Base-by-base conservation (phyloP, 1,139 yeast genomes). In the Arxiozyma slooffiae region DNA sequence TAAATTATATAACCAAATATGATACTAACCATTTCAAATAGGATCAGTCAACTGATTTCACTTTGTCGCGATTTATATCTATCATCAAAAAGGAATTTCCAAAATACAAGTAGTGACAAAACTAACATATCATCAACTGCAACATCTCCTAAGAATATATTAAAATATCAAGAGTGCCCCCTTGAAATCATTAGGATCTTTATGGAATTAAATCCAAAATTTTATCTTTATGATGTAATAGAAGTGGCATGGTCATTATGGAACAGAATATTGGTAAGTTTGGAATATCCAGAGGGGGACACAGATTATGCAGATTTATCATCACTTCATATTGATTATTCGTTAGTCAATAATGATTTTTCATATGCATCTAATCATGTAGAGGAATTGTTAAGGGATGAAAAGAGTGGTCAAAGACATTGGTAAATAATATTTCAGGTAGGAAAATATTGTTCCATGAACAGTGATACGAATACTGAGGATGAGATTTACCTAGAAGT, bases 341-440 rank as follows among this genome's bases (percentile, higher is more conserved):
- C 87, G 0, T 66, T 81, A 26, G 73, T 75, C 1, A 75, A 76
- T 53, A 68, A 70, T 48, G 81, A 82, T 59, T 81, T 81, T 55
- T 61, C 64, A 11, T 80, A 68, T 63, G 84, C 87, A 0, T 74
- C 73, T 56, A 66, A 68, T 4, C 53, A 61, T n/a, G 57, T 71
- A 58, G 69, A 55, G 51, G 73, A 53, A 51, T 60, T 66, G 64
- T 55, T 78, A 36, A 65, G 68, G 1, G 43, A 39, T 14, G 43
- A 39, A 2, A 21, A n/a, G 11, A 30, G 17, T 26, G 46, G 71
- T 23, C 26, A 30, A 71, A n/a, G 61, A 70, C 57, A 55, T 42
- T 82, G 89, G 87, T 69, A 77, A 44, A 75, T 82, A 0, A 76
- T 81, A 51, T 81, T 79, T 58, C 87, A 82, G 60, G 78, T 81